These are phyloP conservation scores for Brassica rapa DNA, from an alignment of 345 rosid genomes.

Conservation along the genomic window DNA sequence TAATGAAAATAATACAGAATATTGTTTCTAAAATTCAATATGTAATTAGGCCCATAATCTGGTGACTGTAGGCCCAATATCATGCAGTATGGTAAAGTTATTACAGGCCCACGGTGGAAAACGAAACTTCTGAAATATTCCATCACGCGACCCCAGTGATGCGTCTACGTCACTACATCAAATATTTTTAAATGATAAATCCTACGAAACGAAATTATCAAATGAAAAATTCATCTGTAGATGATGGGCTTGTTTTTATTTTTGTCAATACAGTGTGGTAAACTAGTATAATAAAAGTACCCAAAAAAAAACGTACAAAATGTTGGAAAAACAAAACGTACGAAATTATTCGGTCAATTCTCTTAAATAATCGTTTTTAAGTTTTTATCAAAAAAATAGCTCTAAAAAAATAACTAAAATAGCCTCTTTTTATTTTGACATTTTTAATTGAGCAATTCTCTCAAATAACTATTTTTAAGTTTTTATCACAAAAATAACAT, in stretches of 20 bases:
- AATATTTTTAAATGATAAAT: background rate
- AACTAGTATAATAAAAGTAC: no score
- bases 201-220: background rate
- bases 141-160: constrained; percentile 17
- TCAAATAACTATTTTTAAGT: no score
- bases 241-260: background rate
- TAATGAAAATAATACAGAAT: background rate
- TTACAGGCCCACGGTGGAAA: constrained; percentile 10
- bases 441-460: no score
- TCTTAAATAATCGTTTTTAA: no score
- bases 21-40: background rate
- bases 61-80: constrained; percentile 7
- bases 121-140: background rate
- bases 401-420: no score
- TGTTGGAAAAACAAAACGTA: no score
- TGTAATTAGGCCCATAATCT: constrained; percentile 9
- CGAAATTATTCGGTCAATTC: no score
- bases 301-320: no score
- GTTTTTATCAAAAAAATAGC: no score
- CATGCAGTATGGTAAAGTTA: background rate
- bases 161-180: constrained; percentile 10
- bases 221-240: background rate
- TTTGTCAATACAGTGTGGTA: background rate
- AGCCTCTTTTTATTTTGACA: no score
- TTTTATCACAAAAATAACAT: no score